Evolutionary conservation across 192 early-diverging fungal species (phyloP), one percentile per base, ranked within the genome.

Genomic region (Umbelopsis vinacea): DNA sequence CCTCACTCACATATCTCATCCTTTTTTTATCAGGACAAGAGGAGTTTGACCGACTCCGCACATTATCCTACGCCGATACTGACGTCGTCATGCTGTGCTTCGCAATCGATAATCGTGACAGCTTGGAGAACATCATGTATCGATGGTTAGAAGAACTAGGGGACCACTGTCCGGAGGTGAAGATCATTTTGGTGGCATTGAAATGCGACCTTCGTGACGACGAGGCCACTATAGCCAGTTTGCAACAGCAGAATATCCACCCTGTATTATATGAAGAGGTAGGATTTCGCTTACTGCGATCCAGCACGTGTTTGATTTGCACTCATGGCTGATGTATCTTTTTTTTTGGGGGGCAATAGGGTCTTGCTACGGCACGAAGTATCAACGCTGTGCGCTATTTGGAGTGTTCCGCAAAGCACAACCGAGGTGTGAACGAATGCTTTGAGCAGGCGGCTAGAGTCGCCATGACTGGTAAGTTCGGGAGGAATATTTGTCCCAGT

Each of bases 381-480:
- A 74, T 79, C 46, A 70, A 74, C 52, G 77, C 77, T 11, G 69
- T 71, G 19, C 63, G 77, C 7, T 79, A 78, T 46, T 53, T 79
- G n/a, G 77, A 79, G 63, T 79, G 77, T 48, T 79, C 77, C 6
- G 77, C 77, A 14, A 79, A 79, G 26, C 73, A 74, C 57, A 79
- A 79, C 46, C 52, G 77, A 48, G 77, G 77, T 23, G 70, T 79
- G 3, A 57, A 47, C 15, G 77, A 79, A 68, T 71, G 69, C 23
- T 79, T 79, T 66, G 69, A 79, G 48, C 77, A 79, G 68, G 73
- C 73, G 23, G 77, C 70, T 24, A 54, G 66, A 45, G 72, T 74
- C 12, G 70, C 77, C 24, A 46, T 79, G 50, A 45, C 66, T 45
- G 77, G 77, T 79, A 74, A 54, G 33, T 17, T 17, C n/a, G n/a